Evolutionary conservation across 306 rosid genomes (phyloP).

Genomic region (Malus sieversii): DNA sequence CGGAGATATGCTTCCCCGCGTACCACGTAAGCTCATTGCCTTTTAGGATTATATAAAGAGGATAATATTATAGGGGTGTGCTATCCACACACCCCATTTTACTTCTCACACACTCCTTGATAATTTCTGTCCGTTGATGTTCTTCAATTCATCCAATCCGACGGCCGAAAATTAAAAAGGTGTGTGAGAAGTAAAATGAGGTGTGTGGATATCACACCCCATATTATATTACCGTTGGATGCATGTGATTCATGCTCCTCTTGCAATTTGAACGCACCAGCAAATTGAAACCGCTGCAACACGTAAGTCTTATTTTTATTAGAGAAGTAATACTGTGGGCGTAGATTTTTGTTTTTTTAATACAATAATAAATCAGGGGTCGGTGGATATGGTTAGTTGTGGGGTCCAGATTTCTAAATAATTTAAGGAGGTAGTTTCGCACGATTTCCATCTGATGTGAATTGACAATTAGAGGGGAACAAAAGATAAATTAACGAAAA

Average conservation of each 20-base stretch:
- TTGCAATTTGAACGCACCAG: neutral
- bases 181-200: too few species aligned
- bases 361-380: neutral
- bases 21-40: conserved; percentile 9
- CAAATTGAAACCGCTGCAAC: too few species aligned
- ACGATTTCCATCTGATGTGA: neutral
- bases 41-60: neutral
- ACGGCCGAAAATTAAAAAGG: too few species aligned
- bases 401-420: neutral
- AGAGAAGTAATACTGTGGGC: too few species aligned
- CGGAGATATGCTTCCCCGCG: neutral
- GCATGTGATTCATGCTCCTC: neutral
- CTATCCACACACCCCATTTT: too few species aligned
- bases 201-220: too few species aligned
- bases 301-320: too few species aligned
- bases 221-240: neutral
- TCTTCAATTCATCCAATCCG: too few species aligned
- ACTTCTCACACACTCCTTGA: too few species aligned
- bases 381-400: neutral
- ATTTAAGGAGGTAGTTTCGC: neutral
- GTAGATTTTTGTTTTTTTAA: too few species aligned
- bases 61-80: neutral
- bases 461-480: neutral
- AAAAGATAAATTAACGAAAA: too few species aligned
- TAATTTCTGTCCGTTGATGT: too few species aligned